A percentile compares a stretch with the other conserved stretches of the same genome.
These are phyloP conservation scores for Pleoardoris graminearum DNA, from an alignment of 2,329 filamentous ascomycete species.

Conservation along the genomic window DNA sequence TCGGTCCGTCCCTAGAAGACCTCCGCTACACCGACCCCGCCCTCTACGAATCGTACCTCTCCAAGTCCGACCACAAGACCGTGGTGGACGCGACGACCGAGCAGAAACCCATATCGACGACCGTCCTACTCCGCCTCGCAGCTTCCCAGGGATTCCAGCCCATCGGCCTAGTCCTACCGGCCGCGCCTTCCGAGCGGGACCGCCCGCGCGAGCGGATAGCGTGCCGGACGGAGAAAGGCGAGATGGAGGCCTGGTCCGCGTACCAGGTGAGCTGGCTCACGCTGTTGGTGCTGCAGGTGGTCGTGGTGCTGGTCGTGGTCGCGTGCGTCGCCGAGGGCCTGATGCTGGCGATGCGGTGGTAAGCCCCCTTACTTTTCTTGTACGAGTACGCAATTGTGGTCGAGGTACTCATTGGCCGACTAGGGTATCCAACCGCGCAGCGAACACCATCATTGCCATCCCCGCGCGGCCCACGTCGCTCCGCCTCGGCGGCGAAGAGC, in stretches of 20 bases:
- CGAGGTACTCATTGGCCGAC: neutral
- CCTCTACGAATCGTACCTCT: slow-evolving; percentile 31
- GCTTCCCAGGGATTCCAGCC: slow-evolving; percentile 5
- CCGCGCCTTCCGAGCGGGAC: neutral
- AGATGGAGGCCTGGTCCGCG: neutral
- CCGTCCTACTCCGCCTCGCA: neutral
- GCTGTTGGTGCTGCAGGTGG: slow-evolving; percentile 31
- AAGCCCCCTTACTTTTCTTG: slow-evolving; percentile 1
- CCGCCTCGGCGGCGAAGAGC: slow-evolving; percentile 27
- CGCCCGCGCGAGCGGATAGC: neutral
- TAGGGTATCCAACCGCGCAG: slow-evolving; percentile 9
- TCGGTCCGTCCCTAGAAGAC: slow-evolving; percentile 32
- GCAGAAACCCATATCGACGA: too few species aligned
- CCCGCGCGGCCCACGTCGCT: slow-evolving; percentile 7
- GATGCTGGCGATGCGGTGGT: slow-evolving; percentile 27
- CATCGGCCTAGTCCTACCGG: slow-evolving; percentile 7
- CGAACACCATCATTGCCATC: neutral
- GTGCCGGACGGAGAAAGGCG: slow-evolving; percentile 30
- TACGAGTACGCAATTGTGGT: neutral
- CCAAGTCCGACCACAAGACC: neutral
- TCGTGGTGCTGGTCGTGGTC: slow-evolving; percentile 30
- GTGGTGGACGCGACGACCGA: neutral
- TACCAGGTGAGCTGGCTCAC: slow-evolving; percentile 31
- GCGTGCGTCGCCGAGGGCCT: slow-evolving; percentile 35
- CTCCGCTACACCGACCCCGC: slow-evolving; percentile 30